Evolutionary conservation across 108 stramenopile genomes (phyloP).

Genomic region (Conticribra guillardii): DNA sequence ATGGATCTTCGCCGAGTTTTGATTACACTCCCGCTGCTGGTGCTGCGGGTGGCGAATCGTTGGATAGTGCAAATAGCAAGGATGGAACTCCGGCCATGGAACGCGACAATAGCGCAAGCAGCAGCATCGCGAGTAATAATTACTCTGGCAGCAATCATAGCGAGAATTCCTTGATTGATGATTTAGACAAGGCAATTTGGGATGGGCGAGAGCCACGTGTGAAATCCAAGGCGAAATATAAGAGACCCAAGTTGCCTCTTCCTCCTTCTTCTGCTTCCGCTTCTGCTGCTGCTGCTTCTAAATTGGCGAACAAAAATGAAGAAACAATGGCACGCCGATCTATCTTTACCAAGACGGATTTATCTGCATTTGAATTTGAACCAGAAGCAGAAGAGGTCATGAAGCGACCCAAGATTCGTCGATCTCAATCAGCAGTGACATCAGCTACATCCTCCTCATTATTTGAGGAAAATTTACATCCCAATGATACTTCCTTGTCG

Average conservation of each 20-base stretch:
- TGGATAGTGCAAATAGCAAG: too few relatives aligned
- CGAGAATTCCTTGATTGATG: too few relatives aligned
- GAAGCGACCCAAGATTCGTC: background rate
- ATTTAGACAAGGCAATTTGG: too few relatives aligned
- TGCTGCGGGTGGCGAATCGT: too few relatives aligned
- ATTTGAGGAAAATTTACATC: conserved; percentile 45
- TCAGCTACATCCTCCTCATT: background rate
- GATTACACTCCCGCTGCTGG: background rate
- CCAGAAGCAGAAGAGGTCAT: conserved; percentile 12
- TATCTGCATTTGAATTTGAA: background rate
- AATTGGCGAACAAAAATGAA: background rate
- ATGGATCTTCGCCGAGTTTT: background rate
- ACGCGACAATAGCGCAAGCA: too few relatives aligned
- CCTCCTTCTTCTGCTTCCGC: conserved; percentile 5
- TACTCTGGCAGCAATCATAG: too few relatives aligned
- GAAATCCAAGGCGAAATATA: too few relatives aligned
- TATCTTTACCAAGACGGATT: background rate
- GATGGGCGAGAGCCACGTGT: too few relatives aligned
- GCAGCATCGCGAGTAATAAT: too few relatives aligned
- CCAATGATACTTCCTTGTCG: conserved; percentile 20
- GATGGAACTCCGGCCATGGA: too few relatives aligned
- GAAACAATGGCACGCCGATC: background rate
- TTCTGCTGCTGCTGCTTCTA: background rate
- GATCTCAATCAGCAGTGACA: background rate
- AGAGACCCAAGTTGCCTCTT: conserved; percentile 22